Evolutionary conservation across 495 filamentous ascomycete species (phyloP), one percentile per base, ranked within the genome.

Genomic region (Aspergillus campestris): DNA sequence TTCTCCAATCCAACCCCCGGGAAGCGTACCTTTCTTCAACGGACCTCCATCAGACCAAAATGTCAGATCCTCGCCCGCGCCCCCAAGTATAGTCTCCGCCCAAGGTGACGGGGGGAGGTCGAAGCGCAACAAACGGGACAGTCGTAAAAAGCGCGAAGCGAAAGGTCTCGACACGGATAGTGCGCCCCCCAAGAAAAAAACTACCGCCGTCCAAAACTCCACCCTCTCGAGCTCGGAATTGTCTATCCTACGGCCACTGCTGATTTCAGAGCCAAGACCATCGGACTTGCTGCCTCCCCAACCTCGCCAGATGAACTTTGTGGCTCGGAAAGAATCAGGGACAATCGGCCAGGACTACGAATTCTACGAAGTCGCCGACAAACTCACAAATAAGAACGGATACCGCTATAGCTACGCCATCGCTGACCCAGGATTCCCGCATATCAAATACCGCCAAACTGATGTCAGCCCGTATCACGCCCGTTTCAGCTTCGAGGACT

Each of bases 321-420:
- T 69, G 35, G 59, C 44, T 12, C 58, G 57, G 24, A 71, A 70
- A 48, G 52, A 51, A 7, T 68, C 64, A 1, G 47, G 58, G 9
- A 52, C 63, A 0, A 44, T 66, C 11, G 61, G 56, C 5, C 57
- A 71, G 44, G 64, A 51, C 43, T 71, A 66, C 61, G 61, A 69
- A 39, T 72, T 72, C 34, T 67, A 68, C 37, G 69, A 73, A 40
- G 59, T 70, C 8, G 63, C 64, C 14, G 69, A 73, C 53, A 88
- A 84, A 61, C 86, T 92, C 34, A 85, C 80, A 50, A 96, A 95
- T 54, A 91, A 92, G 59, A 89, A 89, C 64, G 86, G 81, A 34
- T 97, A 86, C 52, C 83, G 87, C 32, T 99, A 97, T 60, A 86
- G 75, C 32, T 88, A 90, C 49, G 94, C 88, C 57, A 88, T 96